Base-by-base conservation (phyloP, 1,284 basidiomycete genomes). In the Malassezia equina region DNA sequence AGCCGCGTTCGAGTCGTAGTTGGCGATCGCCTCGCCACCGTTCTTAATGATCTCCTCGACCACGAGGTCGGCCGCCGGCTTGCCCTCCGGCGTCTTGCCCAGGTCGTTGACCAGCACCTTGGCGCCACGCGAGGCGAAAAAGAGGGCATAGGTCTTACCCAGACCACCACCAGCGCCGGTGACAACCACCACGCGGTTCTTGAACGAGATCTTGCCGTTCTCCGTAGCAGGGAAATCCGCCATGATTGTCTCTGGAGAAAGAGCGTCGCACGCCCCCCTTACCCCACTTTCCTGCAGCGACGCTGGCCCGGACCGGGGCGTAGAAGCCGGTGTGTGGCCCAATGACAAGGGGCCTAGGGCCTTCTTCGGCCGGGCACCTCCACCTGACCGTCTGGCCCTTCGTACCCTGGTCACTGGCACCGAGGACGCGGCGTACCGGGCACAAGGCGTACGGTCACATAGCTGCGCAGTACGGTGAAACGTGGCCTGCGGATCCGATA, bases 141-240 rank as follows among this genome's bases (percentile, higher is more conserved):
- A 81, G 52, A 87, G 78, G 1, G 91, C 86, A 74, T 70, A 95
- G 86, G 86, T 82, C 78, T 83, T 85, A 51, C 93, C 93, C 23
- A 98, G 81, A 32, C 94, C 93, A 61, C 90, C 89, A 29, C 94
- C 94, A 51, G 90, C 91, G 54, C 94, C 94, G 45, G 94, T 99
- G 62, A 98, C 79, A 65, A 99, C 82, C 63, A 91, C 88, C 33
- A 89, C 90, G 59, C 94, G 88, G 63, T 85, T 86, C 78, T 89
- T 86, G 81, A 93, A 95, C 48, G 66, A 69, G 52, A 71, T 58
- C 59, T 71, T 69, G 52, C 69, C 69, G 59, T 66, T 64, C 53
- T 71, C 69, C 9, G 61, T 64, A 55, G 59, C 58, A 36, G 69
- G 69, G 55, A 71, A 71, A 45, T 70, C 68, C 12, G 68, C 61